Evolutionary conservation across 108 stramenopile species (phyloP).

Genomic region (Fragilariopsis cylindrus): DNA sequence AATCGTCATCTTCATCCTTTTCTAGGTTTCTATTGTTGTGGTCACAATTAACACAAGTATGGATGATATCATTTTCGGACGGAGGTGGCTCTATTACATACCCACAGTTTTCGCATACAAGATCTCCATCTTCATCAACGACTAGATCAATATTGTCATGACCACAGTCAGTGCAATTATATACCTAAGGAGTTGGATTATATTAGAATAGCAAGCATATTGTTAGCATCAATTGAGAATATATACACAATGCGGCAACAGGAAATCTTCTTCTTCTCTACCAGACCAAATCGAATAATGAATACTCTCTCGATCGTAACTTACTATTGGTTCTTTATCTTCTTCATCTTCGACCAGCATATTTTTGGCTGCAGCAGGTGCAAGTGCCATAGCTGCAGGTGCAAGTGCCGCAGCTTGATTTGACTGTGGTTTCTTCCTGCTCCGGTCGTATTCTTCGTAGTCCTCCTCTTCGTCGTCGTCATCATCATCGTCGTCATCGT

Average conservation of each 20-base stretch:
- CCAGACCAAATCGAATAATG: too few species aligned
- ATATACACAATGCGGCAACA: neutral
- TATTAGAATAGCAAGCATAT: neutral
- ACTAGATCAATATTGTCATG: constrained; percentile 19
- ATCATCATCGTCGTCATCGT: constrained; percentile 5
- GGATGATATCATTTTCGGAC: constrained; percentile 10
- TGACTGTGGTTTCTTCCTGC: neutral
- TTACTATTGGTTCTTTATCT: constrained; percentile 9
- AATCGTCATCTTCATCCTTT: constrained; percentile 36
- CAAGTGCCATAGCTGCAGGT: neutral
- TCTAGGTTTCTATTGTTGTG: constrained; percentile 29
- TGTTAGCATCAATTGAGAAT: too few species aligned
- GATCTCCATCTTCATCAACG: constrained; percentile 33
- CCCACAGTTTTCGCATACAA: constrained; percentile 35
- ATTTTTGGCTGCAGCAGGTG: neutral
- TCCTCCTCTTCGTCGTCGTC: constrained; percentile 2
- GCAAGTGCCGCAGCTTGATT: neutral
- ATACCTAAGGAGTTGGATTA: neutral
- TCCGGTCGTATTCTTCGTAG: neutral
- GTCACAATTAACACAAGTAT: constrained; percentile 27
- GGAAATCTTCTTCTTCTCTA: neutral
- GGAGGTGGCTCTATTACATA: constrained; percentile 7
- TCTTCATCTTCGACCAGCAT: neutral
- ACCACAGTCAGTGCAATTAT: constrained; percentile 27
- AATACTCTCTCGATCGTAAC: neutral